phyloP scores from a whole-genome alignment of 1,284 basidiomycete species.

The Gymnopus androsaceus region DNA sequence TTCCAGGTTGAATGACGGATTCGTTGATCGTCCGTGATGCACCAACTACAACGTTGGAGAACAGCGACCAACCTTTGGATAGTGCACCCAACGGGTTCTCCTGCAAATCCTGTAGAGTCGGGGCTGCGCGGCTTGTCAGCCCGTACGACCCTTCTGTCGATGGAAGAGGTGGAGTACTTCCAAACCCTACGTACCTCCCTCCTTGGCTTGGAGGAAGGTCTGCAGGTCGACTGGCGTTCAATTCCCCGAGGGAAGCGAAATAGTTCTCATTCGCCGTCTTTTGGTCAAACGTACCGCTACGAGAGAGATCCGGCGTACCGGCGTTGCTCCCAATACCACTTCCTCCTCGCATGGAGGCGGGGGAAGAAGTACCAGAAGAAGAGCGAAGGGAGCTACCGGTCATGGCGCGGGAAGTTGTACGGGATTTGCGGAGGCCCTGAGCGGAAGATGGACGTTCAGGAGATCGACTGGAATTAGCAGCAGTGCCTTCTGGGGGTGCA shows the following conservation, averaged over 20 bases:
- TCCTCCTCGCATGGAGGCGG: constrained; percentile 40
- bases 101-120: constrained; percentile 72
- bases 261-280: constrained; percentile 77
- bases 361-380: constrained; percentile 59
- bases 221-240: constrained; percentile 69
- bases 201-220: constrained; percentile 84
- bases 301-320: constrained; percentile 40
- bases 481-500: constrained; percentile 52
- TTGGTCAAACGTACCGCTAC: constrained; percentile 42
- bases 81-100: constrained; percentile 78
- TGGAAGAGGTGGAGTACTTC: constrained; percentile 64
- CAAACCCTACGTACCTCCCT: constrained; percentile 84
- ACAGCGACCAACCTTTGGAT: constrained; percentile 83
- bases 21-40: constrained; percentile 76
- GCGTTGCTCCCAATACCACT: constrained; percentile 43
- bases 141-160: constrained; percentile 58
- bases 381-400: constrained; percentile 47
- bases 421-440: constrained; percentile 76
- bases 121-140: constrained; percentile 71
- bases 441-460: constrained; percentile 62
- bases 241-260: constrained; percentile 71
- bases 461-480: constrained; percentile 37
- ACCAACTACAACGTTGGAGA: constrained; percentile 73
- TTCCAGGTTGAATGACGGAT: constrained; percentile 80
- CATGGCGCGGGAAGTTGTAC: constrained; percentile 60